A percentile compares a stretch with the other conserved stretches of the same genome.
phyloP scores from a whole-genome alignment of 169 alveolate species.

The Plasmodium malariae region DNA sequence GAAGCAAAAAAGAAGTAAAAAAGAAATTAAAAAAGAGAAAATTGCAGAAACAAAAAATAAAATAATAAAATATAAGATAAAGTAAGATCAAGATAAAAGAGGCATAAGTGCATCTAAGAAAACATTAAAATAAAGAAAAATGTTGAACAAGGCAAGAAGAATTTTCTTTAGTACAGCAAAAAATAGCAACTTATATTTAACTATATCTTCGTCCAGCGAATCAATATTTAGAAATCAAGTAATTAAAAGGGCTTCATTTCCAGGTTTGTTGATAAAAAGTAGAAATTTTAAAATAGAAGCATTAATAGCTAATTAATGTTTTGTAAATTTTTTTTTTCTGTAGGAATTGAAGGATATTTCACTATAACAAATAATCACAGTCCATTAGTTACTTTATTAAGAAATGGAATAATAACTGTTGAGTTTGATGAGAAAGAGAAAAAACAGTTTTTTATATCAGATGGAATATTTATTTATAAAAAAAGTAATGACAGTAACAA shows the following conservation, averaged over 20 bases:
- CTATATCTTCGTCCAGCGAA: slow-evolving; percentile 74
- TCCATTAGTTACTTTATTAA: slow-evolving; percentile 63
- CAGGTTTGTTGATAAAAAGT: slow-evolving; percentile 44
- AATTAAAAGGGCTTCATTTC: slow-evolving; percentile 72
- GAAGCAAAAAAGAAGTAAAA: background rate
- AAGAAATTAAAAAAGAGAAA: background rate
- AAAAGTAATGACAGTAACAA: slow-evolving; percentile 71
- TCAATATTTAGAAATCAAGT: slow-evolving; percentile 72
- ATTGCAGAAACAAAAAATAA: background rate
- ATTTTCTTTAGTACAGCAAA: slow-evolving; percentile 67
- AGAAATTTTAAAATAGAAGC: background rate
- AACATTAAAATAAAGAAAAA: slow-evolving; percentile 23
- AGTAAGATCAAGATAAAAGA: background rate
- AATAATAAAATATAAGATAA: background rate
- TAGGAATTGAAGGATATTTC: slow-evolving; percentile 76
- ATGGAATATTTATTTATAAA: slow-evolving; percentile 74
- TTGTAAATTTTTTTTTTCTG: slow-evolving; percentile 4
- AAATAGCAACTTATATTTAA: slow-evolving; percentile 65
- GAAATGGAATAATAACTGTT: slow-evolving; percentile 75
- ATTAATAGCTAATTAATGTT: background rate
- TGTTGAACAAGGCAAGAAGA: slow-evolving; percentile 59
- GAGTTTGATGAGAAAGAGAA: slow-evolving; percentile 76
- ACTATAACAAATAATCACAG: slow-evolving; percentile 74
- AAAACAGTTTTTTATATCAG: slow-evolving; percentile 73
- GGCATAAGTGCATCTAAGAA: background rate